Evolutionary conservation across 2,329 filamentous ascomycete species (phyloP).

Genomic region (Neurospora crassa): DNA sequence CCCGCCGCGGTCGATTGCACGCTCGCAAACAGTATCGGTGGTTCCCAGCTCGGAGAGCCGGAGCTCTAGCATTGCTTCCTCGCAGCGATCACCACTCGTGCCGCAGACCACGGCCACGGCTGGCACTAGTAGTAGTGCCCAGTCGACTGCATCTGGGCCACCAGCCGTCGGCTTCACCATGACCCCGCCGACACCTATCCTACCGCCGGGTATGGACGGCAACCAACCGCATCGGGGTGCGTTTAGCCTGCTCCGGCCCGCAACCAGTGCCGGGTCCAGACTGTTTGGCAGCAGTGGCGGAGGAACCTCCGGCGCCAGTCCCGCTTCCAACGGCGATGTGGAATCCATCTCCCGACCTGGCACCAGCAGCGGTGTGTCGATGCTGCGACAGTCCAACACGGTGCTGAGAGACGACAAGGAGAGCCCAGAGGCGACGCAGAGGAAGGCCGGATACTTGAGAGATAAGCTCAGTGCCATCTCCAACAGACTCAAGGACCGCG

Average conservation of each 20-base stretch:
- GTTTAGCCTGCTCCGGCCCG: slow-evolving; percentile 14
- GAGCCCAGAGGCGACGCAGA: slow-evolving; percentile 11
- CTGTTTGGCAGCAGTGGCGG: slow-evolving; percentile 10
- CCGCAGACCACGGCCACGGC: neutral
- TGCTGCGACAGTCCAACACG: slow-evolving; percentile 16
- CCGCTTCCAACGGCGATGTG: neutral
- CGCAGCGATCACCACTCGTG: slow-evolving; percentile 29
- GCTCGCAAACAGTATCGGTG: slow-evolving; percentile 38
- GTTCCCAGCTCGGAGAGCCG: slow-evolving; percentile 37
- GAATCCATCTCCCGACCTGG: slow-evolving; percentile 6
- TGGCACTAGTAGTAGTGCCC: neutral
- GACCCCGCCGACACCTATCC: slow-evolving; percentile 20
- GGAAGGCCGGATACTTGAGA: slow-evolving; percentile 24
- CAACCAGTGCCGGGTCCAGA: slow-evolving; percentile 16
- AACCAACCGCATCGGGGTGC: slow-evolving; percentile 5
- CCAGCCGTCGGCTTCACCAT: slow-evolving; percentile 17
- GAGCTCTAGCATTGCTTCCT: slow-evolving; percentile 43
- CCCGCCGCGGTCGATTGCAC: slow-evolving; percentile 43
- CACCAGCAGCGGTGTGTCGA: slow-evolving; percentile 16
- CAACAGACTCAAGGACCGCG: slow-evolving; percentile 17
- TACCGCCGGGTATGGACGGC: slow-evolving; percentile 11
- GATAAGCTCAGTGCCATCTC: slow-evolving; percentile 27
- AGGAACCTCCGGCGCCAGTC: slow-evolving; percentile 1
- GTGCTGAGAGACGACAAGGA: slow-evolving; percentile 5
- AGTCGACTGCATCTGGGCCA: slow-evolving; percentile 1